Evolutionary conservation across 2,329 filamentous ascomycete species (phyloP).

Genomic region (Rosellinia necatrix): DNA sequence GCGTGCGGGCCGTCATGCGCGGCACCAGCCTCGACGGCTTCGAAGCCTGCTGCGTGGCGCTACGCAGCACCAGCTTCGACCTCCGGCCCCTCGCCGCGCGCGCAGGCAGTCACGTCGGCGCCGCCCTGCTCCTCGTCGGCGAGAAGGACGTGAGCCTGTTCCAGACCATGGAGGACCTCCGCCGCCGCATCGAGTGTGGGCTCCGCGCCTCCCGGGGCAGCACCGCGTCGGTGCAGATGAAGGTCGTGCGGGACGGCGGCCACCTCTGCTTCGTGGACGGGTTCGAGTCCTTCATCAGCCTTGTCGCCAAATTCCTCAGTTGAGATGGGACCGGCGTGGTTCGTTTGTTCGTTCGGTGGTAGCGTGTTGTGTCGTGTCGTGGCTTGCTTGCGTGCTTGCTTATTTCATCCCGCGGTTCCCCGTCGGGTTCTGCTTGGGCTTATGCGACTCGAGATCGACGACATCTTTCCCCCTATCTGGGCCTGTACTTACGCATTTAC

Average conservation of each 20-base stretch:
- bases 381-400: no score
- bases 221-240: slow-evolving; percentile 37
- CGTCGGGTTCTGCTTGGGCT: no score
- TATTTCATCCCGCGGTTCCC: no score
- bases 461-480: no score
- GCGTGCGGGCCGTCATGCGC: slow-evolving; percentile 45
- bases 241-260: slow-evolving; percentile 44
- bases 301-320: neutral
- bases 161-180: slow-evolving; percentile 47
- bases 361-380: neutral
- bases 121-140: slow-evolving; percentile 46
- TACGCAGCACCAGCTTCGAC: slow-evolving; percentile 46
- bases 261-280: slow-evolving; percentile 34
- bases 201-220: slow-evolving; percentile 35
- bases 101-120: slow-evolving; percentile 43
- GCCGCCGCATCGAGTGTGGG: slow-evolving; percentile 42
- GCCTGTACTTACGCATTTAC: no score
- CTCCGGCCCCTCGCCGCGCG: slow-evolving; percentile 42
- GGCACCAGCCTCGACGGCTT: slow-evolving; percentile 47
- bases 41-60: slow-evolving; percentile 47
- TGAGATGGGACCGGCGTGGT: neutral
- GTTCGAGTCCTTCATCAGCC: neutral
- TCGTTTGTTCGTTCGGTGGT: neutral
- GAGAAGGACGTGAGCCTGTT: slow-evolving; percentile 42
- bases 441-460: no score